These are phyloP conservation scores for Nakaseomyces sp. DNA, from an alignment of 1,139 yeast genomes.

Conservation along the genomic window DNA sequence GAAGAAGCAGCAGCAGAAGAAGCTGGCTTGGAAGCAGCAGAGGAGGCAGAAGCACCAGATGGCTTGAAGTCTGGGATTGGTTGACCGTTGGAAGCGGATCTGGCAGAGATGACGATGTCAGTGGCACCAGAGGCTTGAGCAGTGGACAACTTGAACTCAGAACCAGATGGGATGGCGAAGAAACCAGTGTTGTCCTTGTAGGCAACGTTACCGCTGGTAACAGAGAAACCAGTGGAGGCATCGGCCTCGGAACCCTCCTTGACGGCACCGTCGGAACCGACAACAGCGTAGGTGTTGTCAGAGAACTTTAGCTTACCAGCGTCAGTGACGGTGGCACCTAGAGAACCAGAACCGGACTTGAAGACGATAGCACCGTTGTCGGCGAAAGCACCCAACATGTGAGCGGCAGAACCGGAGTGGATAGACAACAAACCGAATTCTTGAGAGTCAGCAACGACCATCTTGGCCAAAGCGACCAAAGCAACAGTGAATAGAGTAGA, in stretches of 20 bases:
- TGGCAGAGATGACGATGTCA: conserved; percentile 16
- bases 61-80: conserved; percentile 15
- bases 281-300: conserved; percentile 26
- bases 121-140: conserved; percentile 10
- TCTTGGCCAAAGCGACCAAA: conserved; percentile 19
- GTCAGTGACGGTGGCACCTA: conserved; percentile 25
- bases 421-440: conserved; percentile 30
- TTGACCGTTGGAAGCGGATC: conserved; percentile 11
- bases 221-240: conserved; percentile 28
- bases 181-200: conserved; percentile 23
- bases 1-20: conserved; percentile 3
- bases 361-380: conserved; percentile 15
- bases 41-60: conserved; percentile 5
- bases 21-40: not conserved
- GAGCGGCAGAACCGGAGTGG: conserved; percentile 31
- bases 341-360: conserved; percentile 12
- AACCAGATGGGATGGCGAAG: conserved; percentile 16
- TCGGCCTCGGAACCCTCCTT: conserved; percentile 13
- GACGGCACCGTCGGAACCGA: conserved; percentile 17
- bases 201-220: conserved; percentile 22
- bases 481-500: conserved; percentile 14
- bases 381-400: conserved; percentile 20
- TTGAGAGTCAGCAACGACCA: conserved; percentile 30
- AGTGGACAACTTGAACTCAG: conserved; percentile 14
- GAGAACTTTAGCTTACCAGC: conserved; percentile 27